Base-by-base conservation (phyloP, 1,284 basidiomycete species). In the Takashimella koratensis region DNA sequence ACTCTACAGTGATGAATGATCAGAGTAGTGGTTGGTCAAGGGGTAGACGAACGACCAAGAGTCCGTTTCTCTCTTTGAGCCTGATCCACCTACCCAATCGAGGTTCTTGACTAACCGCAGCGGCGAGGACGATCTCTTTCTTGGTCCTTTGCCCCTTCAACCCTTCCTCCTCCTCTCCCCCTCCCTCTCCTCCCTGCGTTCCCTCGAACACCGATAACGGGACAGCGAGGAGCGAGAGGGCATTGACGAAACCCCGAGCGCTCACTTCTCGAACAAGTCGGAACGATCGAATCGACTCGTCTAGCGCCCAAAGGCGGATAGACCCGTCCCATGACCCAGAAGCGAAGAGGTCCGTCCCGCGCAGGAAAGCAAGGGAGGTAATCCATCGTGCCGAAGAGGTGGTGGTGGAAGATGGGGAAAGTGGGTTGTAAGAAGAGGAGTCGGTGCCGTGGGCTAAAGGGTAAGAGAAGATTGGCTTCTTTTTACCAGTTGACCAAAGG, bases 291-390 rank as follows among this genome's bases (percentile, higher is more conserved):
- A 94, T 76, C 54, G 83, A 85, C 1, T 81, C 63, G 57, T 91
- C 85, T 27, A 99, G 77, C 64, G 87, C 86, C 95, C 95, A 99
- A 65, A 98, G 76, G 25, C 87, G 85, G 64, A 98, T 84, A 45
- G 79, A 68, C 40, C 91, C 91, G 60, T 97, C 92, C 87, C 90
- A 98, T 13, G 93, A 97, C 16, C 94, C 93, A 12, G 90, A 93
- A 0, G 83, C 91, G 65, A 99, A 90, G 3, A 95, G 67, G 73
- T 99, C 92, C 5, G 90, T 88, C 73, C 95, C 98, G 13, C 87
- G 84, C 39, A 98, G 76, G 56, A 83, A 81, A 1, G 86, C 86
- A 21, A 98, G 74, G 0, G 88, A 80, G 0, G 92, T 96, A 67
- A 99, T 86, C 90, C 93, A 97, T 40, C 95, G 81, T 5, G 96